Percentiles rank a stretch among this genome's conserved stretches.
Evolutionary conservation across 345 rosid genomes (phyloP).

Genomic region (Arabidopsis arenosa): DNA sequence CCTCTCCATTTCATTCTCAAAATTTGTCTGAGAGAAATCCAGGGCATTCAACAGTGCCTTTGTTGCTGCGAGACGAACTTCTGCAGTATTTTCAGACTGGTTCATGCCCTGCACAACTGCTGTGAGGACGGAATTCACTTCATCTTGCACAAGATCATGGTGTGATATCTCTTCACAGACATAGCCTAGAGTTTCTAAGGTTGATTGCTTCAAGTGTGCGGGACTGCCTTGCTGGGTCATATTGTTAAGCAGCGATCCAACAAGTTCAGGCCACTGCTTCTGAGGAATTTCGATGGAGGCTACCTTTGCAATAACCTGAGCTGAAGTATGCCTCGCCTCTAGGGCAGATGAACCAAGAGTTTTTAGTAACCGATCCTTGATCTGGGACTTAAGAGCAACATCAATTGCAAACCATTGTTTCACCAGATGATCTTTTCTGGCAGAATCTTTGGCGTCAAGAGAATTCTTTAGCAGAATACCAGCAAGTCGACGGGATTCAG

Average conservation of each 20-base stretch:
- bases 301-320: constrained; percentile 91
- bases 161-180: constrained; percentile 93
- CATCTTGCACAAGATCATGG: constrained; percentile 85
- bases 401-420: constrained; percentile 80
- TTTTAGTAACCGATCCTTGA: constrained; percentile 70
- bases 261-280: constrained; percentile 93
- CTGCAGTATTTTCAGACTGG: constrained; percentile 68
- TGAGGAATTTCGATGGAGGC: constrained; percentile 91
- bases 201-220: constrained; percentile 78
- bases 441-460: constrained; percentile 81
- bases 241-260: constrained; percentile 66
- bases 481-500: constrained; percentile 83
- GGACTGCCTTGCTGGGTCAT: constrained; percentile 74
- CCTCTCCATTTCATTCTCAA: constrained; percentile 93
- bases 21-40: constrained; percentile 91
- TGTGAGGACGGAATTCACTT: constrained; percentile 89
- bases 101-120: constrained; percentile 99
- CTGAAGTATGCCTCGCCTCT: constrained; percentile 87
- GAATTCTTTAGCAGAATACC: constrained; percentile 95
- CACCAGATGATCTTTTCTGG: constrained; percentile 67
- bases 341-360: constrained; percentile 70
- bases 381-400: constrained; percentile 68
- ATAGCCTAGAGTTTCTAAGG: constrained; percentile 87
- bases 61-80: constrained; percentile 89
- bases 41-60: constrained; percentile 82